Evolutionary conservation across 2,329 filamentous ascomycete genomes (phyloP), one percentile per base, ranked within the genome.

Genomic region (Epichloe hybrida): DNA sequence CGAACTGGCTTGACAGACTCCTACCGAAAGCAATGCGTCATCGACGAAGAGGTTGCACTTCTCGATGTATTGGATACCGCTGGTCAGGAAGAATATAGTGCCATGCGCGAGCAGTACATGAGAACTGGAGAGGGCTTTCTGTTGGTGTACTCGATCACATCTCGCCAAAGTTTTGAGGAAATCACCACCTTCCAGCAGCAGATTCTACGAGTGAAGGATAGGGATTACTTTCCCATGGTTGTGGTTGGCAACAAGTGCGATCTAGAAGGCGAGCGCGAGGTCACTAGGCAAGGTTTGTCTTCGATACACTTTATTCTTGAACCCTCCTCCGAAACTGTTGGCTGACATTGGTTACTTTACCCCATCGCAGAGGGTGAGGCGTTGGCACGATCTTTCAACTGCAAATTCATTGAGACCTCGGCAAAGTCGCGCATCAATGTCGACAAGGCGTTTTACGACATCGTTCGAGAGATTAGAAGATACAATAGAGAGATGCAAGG

Each of bases 31-130:
- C 93, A 97, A 79, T 97, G 93, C 69, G 84, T 95, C 61, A 95
- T 98, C 68, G 93, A 98, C 67, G 93, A 97, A 62, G 93, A 98
- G 72, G 89, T 96, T 59, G 93, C 93, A 48, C 80, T 98, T 54
- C 85, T 98, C 69, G 93, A 98, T 70, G 93, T 98, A 56, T 84
- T 97, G 67, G 93, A 98, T 71, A 98, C 93, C 50, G 93, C 93
- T 56, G 93, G 93, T 54, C 93, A 98, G 71, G 93, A 98, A 72
- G 93, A 98, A 74, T 98, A 97, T 76, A 95, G 90, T 52, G 93
- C 93, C 50, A 97, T 98, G 93, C 81, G 93, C 66, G 93, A 98
- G 75, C 93, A 97, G 73, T 98, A 97, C 79, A 98, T 98, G 91
- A 84, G 93, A 64, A 97, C 91, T 23, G 93, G 93, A 66, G 93